Base-by-base conservation (phyloP, 768 basidiomycete genomes). In the Auriscalpium orientale region DNA sequence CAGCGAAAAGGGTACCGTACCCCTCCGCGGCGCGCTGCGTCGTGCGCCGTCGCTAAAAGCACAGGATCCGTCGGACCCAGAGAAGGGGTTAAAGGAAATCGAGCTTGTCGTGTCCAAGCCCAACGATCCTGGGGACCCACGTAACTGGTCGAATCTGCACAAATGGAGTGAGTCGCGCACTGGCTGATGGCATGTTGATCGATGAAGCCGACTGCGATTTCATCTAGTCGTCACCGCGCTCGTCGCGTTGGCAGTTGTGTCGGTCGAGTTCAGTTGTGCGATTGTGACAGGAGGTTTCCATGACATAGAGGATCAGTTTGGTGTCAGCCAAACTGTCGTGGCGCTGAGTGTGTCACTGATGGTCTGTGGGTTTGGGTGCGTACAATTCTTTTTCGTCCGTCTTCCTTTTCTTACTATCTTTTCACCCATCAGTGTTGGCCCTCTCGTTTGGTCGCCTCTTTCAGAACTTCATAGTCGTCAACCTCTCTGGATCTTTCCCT, bases 391-490 rank as follows among this genome's bases (percentile, higher is more conserved):
- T 68, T 69, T 28, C 22, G 22, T 28, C 22, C 22, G n/a, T n/a
- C 22, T 2, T 28, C 22, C 22, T 48, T 36, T n/a, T 10, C 45
- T 16, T 43, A 12, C 49, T 28, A 37, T 28, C 5, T 33, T 20
- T 35, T 18, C 11, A 43, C 53, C 33, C 40, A 43, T 13, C 34
- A 58, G 59, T 34, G 37, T 59, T 37, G 67, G 65, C 5, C 66
- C 66, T 8, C 45, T 63, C 2, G 54, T 60, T 18, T 68, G 63
- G 62, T 66, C 65, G 12, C 67, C 69, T 6, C 12, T 66, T 22
- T 69, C 69, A n/a, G 76, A 78, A 61, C 64, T 75, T 16, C 68
- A 68, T 53, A 76, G 74, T 20, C 69, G 76, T 1, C 57, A 67
- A 43, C 62, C 68, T 6, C 59, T 74, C 8, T 76, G 73, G 67